Evolutionary conservation across 2,329 filamentous ascomycete species (phyloP), one percentile per base, ranked within the genome.

Genomic region (Camillea tinctor): DNA sequence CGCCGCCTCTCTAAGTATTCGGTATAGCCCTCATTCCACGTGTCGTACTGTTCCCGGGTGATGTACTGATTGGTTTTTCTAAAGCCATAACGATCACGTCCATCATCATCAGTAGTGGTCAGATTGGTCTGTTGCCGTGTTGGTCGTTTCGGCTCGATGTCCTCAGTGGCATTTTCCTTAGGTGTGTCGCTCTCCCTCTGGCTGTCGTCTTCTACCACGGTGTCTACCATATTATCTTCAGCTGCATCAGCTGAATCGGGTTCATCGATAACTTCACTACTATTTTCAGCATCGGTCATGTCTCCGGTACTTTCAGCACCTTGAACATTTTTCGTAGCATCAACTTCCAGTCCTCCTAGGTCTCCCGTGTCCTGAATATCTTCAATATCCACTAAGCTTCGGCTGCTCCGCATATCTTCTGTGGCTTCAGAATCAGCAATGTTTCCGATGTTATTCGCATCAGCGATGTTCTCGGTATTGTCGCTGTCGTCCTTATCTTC

Each of bases 31-130:
- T 78, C 77, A 67, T 93, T 87, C 94, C 94, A 98, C 1, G 81
- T 79, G 69, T 97, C 91, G 72, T 96, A 96, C 71, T 93, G 84
- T 60, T 89, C 83, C 20, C 88, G 77, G 1, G 84, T 90, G 63
- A 97, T 83, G 70, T 96, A 88, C 66, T 93, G 88, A 49, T 88
- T 94, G 44, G 86, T 84, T 74, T 97, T 98, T 66, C 92, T 91
- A 79, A 98, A 98, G 3, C 94, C 94, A 70, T 97, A 97, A 17
- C 91, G 85, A 73, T 97, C 93, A 57, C 93, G 87, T 15, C 74
- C 74, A 4, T 82, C 79, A 22, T 84, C 82, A 60, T 85, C 79
- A 3, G 79, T 74, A 15, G 80, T 76, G 1, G 73, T 74, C 26
- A 72, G 65, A 24, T 71, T 71, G 44, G 62, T 73, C 59, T 62